Base-by-base conservation (phyloP, 129 eudicot species). In the Erigeron canadensis region DNA sequence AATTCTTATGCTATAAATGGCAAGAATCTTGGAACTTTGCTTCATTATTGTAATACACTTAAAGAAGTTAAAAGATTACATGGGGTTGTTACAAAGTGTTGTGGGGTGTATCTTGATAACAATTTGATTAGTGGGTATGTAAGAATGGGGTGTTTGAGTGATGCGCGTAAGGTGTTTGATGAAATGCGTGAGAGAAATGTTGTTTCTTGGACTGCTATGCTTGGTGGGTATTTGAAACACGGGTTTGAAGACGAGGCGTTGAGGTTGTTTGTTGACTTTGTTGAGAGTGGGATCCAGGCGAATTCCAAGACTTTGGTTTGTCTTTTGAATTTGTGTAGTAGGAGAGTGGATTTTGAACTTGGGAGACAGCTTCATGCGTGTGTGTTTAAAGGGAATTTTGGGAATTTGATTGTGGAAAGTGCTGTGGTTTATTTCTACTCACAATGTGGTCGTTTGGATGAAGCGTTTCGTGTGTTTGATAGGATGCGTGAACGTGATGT, bases 131-230 rank as follows among this genome's bases (percentile, higher is more conserved):
- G 82, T 76, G 77, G 71, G 56, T 92, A 88, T 53, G 28, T 75
- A 0, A 76, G 77, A 72, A 77, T 81, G 5, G 98, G 91, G 71
- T 72, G 78, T 18, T 41, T 89, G 40, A 79, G 4, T 1, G 85
- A 80, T 6, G 98, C 96, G 7, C 87, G 85, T 1, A 77, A 75
- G 69, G 89, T 92, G 94, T 92, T 92, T 19, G 98, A 92, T 63
- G 53, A 73, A 81, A 86, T 92, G 96, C 65, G 23, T 41, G 80
- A 85, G 15, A 85, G 89, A 76, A 92, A 72, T 68, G 86, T 92
- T 73, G 98, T 89, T 45, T 82, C 98, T 38, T 92, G 98, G 98
- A 92, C 96, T 22, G 98, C 96, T 72, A 83, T 92, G 80, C 85
- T 92, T 67, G 76, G 84, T 85, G 96, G 96, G 81, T 92, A 92